Evolutionary conservation across 2,329 filamentous ascomycete genomes (phyloP), one percentile per base, ranked within the genome.

Genomic region (Chaetomium olivaceum): DNA sequence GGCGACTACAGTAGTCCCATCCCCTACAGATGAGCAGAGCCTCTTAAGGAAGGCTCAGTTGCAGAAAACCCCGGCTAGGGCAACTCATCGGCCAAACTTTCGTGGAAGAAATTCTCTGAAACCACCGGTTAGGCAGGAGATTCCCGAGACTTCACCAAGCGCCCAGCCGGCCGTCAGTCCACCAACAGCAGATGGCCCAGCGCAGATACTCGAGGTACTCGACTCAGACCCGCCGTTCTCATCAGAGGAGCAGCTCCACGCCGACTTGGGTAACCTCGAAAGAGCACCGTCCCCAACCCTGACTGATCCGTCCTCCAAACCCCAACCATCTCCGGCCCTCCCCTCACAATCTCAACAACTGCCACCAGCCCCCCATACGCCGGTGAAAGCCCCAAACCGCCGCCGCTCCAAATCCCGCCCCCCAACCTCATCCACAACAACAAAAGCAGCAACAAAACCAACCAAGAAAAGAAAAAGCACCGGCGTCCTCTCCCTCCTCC

Each of bases 401-500:
- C 48, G 51, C 52, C 23, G n/a, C 31, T 54, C 31, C 52, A 46
- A 56, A 48, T 9, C 23, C 19, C 25, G 25, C 29, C 57, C 29
- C 27, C 27, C 55, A 7, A 27, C n/a, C 12, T n/a, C 57, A 39
- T 12, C 54, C 59, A 39, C 48, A 25, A 21, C 58, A 25, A 21
- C 60, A 12, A 62, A 21, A 61, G 29, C 54, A 23, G 3, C 55
- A 48, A n/a, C 54, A 27, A 50, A 25, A 62, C 46, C 19, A 21
- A 59, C 66, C 11, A 27, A 36, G 19, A 52, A 76, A 51, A 74
- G 76, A 56, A 74, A 72, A 29, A 75, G 72, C n/a, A 23, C 31
- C 64, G 77, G 80, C 55, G 74, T 83, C 59, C 74, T 81, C 54
- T 82, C 81, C 27, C 77, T 83, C 64, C 70, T 81, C 12, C 77